A percentile compares a stretch with the other conserved stretches of the same genome.
These are phyloP conservation scores for Trichoderma asperelloides DNA, from an alignment of 495 filamentous ascomycete species.

Conservation along the genomic window DNA sequence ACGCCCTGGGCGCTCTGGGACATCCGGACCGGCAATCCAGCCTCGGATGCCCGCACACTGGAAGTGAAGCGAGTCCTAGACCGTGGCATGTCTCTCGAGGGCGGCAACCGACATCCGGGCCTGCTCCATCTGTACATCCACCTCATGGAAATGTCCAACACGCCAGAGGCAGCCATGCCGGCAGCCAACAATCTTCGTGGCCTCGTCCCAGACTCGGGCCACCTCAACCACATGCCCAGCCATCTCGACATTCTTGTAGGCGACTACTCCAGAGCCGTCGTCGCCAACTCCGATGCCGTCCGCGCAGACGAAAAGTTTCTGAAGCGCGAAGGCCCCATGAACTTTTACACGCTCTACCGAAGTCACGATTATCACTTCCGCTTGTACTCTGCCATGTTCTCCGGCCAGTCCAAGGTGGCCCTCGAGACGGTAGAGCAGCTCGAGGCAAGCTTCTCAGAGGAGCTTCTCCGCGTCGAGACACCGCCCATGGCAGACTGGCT, in stretches of 20 bases:
- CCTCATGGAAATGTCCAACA: slow-evolving; percentile 62
- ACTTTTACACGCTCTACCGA: slow-evolving; percentile 63
- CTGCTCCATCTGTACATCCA: slow-evolving; percentile 65
- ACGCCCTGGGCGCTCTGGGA: slow-evolving; percentile 64
- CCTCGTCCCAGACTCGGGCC: slow-evolving; percentile 56
- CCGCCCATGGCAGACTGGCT: slow-evolving; percentile 69
- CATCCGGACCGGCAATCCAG: slow-evolving; percentile 46
- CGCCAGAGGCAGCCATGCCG: slow-evolving; percentile 48
- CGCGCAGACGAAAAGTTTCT: slow-evolving; percentile 53
- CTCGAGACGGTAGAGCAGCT: slow-evolving; percentile 45
- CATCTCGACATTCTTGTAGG: slow-evolving; percentile 61
- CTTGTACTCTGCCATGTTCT: slow-evolving; percentile 65
- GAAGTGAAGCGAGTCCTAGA: slow-evolving; percentile 51
- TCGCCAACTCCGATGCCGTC: slow-evolving; percentile 56
- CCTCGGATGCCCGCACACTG: slow-evolving; percentile 42
- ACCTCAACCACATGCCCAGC: slow-evolving; percentile 65
- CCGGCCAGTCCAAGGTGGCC: slow-evolving; percentile 46
- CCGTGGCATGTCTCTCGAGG: slow-evolving; percentile 32
- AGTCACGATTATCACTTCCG: slow-evolving; percentile 59
- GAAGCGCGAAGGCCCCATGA: slow-evolving; percentile 35
- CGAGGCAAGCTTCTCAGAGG: slow-evolving; percentile 47
- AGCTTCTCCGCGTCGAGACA: slow-evolving; percentile 49
- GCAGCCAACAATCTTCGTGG: slow-evolving; percentile 51
- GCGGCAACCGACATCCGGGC: slow-evolving; percentile 46
- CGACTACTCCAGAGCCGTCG: slow-evolving; percentile 53